Evolutionary conservation across 1,284 basidiomycete species (phyloP), one percentile per base, ranked within the genome.

Genomic region (Ceratobasidium sp.): DNA sequence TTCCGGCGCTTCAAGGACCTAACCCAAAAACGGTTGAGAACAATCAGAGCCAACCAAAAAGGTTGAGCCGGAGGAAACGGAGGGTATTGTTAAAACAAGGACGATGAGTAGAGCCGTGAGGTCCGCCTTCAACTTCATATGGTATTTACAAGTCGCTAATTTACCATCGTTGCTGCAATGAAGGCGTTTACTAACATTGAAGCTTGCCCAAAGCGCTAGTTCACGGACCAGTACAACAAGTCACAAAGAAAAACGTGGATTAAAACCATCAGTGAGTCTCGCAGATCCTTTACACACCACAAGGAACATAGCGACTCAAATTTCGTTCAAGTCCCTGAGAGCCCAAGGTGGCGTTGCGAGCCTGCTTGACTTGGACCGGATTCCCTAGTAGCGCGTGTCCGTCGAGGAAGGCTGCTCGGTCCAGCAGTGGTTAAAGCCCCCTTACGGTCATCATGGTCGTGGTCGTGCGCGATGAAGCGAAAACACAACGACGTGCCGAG

Each of bases 21-120:
- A n/a, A n/a, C n/a, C n/a, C n/a, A n/a, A n/a, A n/a, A n/a, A n/a
- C n/a, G n/a, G n/a, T n/a, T n/a, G n/a, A n/a, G n/a, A n/a, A n/a
- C n/a, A n/a, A n/a, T n/a, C n/a, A n/a, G n/a, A n/a, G n/a, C n/a
- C n/a, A n/a, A n/a, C n/a, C n/a, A n/a, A n/a, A n/a, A n/a, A n/a
- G n/a, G n/a, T n/a, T n/a, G n/a, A n/a, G n/a, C n/a, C 91, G 0
- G 92, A 93, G 0, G 92, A 94, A 73, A 95, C 94, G 27, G 90
- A 89, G 0, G 91, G 89, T 19, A 94, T 82, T 82, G 94, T 91
- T 91, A 77, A 69, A 15, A 73, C 22, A 63, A 50, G 8, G 54
- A 31, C 48, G 41, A 22, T 60, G 11, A 72, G 19, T 59, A 27
- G n/a, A 31, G 31, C 4, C 31, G 15, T 29, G 19, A 47, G 15